These are phyloP conservation scores for Tanacetum coccineum DNA, from an alignment of 129 eudicot species.

Conservation along the genomic window DNA sequence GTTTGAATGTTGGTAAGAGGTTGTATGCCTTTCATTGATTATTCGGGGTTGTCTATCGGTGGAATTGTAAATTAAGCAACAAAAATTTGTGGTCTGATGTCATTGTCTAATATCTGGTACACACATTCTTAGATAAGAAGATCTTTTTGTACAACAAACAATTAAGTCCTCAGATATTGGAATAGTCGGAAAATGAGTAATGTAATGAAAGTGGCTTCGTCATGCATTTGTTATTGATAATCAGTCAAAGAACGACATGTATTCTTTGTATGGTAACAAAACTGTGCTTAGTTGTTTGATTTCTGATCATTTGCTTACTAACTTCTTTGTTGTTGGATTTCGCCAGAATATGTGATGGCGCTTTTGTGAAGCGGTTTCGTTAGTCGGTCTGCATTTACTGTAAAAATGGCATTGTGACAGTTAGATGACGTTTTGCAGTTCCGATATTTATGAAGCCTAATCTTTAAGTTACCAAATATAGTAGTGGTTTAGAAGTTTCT, in stretches of 20 bases:
- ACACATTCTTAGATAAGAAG: slow-evolving; percentile 4
- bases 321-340: slow-evolving; percentile 10
- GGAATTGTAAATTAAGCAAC: neutral
- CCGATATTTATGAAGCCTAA: slow-evolving; percentile 16
- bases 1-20: neutral
- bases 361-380: slow-evolving; percentile 27
- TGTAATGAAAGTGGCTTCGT: neutral
- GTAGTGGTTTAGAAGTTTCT: slow-evolving; percentile 1
- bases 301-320: slow-evolving; percentile 12
- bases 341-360: slow-evolving; percentile 29
- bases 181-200: neutral
- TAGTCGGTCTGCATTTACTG: slow-evolving; percentile 30
- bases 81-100: neutral
- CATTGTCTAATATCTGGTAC: too few relatives aligned
- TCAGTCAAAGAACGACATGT: neutral
- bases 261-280: neutral
- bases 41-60: neutral
- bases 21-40: neutral
- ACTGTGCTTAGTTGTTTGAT: neutral
- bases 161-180: neutral
- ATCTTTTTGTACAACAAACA: neutral
- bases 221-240: neutral
- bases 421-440: slow-evolving; percentile 21
- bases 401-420: slow-evolving; percentile 31
- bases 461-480: slow-evolving; percentile 16